phyloP scores from a whole-genome alignment of 208 protist species.

The Trypanosoma caninum region DNA sequence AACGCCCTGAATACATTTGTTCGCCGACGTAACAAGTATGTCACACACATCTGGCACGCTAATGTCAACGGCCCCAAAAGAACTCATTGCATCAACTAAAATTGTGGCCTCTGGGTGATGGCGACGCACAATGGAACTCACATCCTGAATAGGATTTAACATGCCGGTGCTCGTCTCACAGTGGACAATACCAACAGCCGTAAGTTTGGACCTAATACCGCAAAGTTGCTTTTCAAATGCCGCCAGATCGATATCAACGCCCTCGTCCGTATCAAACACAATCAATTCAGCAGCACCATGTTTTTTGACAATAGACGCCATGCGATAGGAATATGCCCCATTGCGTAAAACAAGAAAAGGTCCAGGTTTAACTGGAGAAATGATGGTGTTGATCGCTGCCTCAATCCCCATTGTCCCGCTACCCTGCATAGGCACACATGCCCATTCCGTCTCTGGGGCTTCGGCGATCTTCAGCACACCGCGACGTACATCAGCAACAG shows the following conservation, averaged over 20 bases:
- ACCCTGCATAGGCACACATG: slow-evolving; percentile 53
- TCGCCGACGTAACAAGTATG: slow-evolving; percentile 45
- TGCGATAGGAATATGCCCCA: slow-evolving; percentile 54
- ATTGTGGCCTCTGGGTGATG: slow-evolving; percentile 32
- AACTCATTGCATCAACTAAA: slow-evolving; percentile 66
- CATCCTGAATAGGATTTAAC: slow-evolving; percentile 50
- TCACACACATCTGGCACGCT: slow-evolving; percentile 36
- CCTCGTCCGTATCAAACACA: slow-evolving; percentile 35
- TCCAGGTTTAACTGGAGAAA: slow-evolving; percentile 19
- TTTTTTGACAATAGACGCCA: slow-evolving; percentile 40
- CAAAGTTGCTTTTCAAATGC: slow-evolving; percentile 23
- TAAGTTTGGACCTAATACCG: slow-evolving; percentile 9
- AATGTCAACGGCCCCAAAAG: slow-evolving; percentile 53
- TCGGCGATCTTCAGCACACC: slow-evolving; percentile 36
- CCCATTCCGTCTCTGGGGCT: slow-evolving; percentile 23
- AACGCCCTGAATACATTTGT: slow-evolving; percentile 74
- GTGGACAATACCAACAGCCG: slow-evolving; percentile 59
- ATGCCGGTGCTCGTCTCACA: slow-evolving; percentile 66
- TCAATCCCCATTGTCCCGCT: slow-evolving; percentile 64
- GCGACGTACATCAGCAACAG: slow-evolving; percentile 35
- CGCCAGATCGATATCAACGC: slow-evolving; percentile 26
- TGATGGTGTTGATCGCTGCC: slow-evolving; percentile 36
- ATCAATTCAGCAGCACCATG: slow-evolving; percentile 28
- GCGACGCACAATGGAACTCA: slow-evolving; percentile 33
- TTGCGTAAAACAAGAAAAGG: slow-evolving; percentile 54